Percentiles rank a stretch among this genome's conserved stretches.
Evolutionary conservation across 805 yeast genomes (phyloP).

Genomic region (Monosporozyma unispora): DNA sequence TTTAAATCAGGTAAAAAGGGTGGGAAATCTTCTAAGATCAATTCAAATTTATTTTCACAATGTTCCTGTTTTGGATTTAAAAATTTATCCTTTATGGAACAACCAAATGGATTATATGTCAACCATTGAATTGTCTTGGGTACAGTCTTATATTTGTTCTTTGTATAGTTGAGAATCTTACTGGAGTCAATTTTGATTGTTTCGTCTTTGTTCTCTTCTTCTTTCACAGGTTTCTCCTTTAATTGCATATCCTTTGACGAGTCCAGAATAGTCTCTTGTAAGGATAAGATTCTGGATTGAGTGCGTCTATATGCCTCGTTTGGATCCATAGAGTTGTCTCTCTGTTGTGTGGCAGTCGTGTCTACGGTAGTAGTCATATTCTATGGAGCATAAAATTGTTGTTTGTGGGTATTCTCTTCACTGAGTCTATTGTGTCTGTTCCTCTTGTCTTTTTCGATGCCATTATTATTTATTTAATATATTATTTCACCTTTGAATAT

Average conservation of each 20-base stretch:
- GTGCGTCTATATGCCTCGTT: conserved; percentile 24
- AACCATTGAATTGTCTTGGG: conserved; percentile 11
- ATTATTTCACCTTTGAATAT: too few species aligned
- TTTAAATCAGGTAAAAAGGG: conserved; percentile 23
- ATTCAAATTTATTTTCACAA: background rate
- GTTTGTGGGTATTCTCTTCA: background rate
- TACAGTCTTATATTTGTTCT: conserved; percentile 4
- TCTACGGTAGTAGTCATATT: background rate
- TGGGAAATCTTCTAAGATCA: background rate
- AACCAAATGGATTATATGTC: conserved; percentile 16
- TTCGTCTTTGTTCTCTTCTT: background rate
- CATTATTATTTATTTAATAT: too few species aligned
- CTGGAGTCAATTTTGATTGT: conserved; percentile 4
- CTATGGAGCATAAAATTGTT: background rate
- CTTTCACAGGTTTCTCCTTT: too few species aligned
- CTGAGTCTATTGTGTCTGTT: too few species aligned
- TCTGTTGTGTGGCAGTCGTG: background rate
- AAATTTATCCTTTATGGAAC: background rate
- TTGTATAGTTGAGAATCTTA: conserved; percentile 5
- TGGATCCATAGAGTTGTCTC: background rate
- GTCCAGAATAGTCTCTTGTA: conserved; percentile 29
- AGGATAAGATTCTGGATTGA: conserved; percentile 25
- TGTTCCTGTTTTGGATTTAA: background rate
- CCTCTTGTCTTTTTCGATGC: too few species aligned
- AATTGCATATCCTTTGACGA: conserved; percentile 11